phyloP scores from a whole-genome alignment of 805 yeast genomes.

The Teunomyces panamensis region DNA sequence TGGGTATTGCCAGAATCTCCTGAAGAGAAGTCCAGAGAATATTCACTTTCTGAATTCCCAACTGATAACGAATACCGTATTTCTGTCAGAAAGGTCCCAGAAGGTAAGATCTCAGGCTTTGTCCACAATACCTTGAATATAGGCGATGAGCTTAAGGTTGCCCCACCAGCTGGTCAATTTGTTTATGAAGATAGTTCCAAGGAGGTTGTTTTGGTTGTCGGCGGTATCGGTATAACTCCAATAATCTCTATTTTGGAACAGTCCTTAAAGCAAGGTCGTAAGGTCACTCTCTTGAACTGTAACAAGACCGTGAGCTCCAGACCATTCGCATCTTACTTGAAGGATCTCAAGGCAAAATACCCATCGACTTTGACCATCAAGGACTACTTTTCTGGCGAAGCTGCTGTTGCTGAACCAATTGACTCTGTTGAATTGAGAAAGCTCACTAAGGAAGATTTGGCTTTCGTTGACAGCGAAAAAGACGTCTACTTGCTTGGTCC shows the following conservation, averaged over 20 bases:
- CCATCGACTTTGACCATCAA: conserved; percentile 14
- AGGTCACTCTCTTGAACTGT: conserved; percentile 34
- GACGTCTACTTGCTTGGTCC: conserved; percentile 38
- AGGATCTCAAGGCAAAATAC: conserved; percentile 12
- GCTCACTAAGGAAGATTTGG: conserved; percentile 19
- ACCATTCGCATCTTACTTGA: conserved; percentile 24
- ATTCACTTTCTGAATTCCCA: conserved; percentile 49
- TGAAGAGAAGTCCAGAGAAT: conserved; percentile 52
- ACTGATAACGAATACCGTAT: conserved; percentile 47
- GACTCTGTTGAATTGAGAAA: conserved; percentile 12
- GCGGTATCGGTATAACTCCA: conserved; percentile 73
- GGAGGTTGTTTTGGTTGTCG: conserved; percentile 44
- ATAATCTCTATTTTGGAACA: conserved; percentile 49
- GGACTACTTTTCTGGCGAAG: conserved; percentile 19
- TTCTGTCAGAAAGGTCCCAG: conserved; percentile 49
- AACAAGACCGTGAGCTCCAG: conserved; percentile 18
- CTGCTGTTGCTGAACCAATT: conserved; percentile 2
- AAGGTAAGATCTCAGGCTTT: conserved; percentile 50
- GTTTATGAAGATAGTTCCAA: conserved; percentile 25
- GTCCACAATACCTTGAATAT: conserved; percentile 46
- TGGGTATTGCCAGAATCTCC: conserved; percentile 33
- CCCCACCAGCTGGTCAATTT: conserved; percentile 62
- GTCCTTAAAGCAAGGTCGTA: conserved; percentile 28
- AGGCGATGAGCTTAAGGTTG: conserved; percentile 48
- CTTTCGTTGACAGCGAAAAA: conserved; percentile 13